A percentile compares a stretch with the other conserved stretches of the same genome.
Evolutionary conservation across 1,139 yeast genomes (phyloP).

Genomic region (Petasospora fabianii): DNA sequence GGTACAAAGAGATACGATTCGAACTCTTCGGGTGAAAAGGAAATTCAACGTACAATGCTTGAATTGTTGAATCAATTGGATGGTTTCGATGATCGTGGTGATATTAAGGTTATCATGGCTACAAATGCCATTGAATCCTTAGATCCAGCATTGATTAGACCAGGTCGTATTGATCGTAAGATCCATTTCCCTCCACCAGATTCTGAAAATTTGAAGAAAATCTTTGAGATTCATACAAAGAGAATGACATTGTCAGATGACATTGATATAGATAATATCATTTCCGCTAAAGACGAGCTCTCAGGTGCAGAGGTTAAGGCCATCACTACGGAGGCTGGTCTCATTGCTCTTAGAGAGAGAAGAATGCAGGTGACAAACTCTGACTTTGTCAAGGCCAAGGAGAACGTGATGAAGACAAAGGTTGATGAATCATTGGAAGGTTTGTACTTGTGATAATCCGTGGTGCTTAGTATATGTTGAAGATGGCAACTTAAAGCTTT

Average conservation of each 20-base stretch:
- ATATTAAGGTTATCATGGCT: constrained; percentile 98
- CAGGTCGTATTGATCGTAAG: constrained; percentile 98
- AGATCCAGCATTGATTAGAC: constrained; percentile 97
- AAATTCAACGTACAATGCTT: constrained; percentile 97
- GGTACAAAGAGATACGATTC: constrained; percentile 98
- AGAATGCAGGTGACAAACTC: constrained; percentile 97
- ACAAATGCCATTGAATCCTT: constrained; percentile 93
- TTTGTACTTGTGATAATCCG: constrained; percentile 59
- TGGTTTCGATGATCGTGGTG: constrained; percentile 98
- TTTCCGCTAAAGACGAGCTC: constrained; percentile 87
- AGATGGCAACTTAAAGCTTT: neutral
- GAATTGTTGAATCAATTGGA: constrained; percentile 94
- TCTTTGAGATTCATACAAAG: constrained; percentile 87
- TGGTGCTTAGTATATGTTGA: neutral
- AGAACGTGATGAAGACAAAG: constrained; percentile 95
- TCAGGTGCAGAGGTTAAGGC: constrained; percentile 99
- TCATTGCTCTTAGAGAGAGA: constrained; percentile 93
- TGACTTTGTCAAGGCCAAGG: constrained; percentile 93
- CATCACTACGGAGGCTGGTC: constrained; percentile 96
- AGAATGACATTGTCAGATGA: constrained; percentile 90
- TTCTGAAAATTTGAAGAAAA: constrained; percentile 87
- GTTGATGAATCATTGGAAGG: constrained; percentile 97
- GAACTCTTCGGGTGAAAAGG: constrained; percentile 95
- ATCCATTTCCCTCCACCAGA: constrained; percentile 96
- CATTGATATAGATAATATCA: constrained; percentile 86